These are phyloP conservation scores for Calocera cornea DNA, from an alignment of 768 basidiomycete species.

Conservation along the genomic window DNA sequence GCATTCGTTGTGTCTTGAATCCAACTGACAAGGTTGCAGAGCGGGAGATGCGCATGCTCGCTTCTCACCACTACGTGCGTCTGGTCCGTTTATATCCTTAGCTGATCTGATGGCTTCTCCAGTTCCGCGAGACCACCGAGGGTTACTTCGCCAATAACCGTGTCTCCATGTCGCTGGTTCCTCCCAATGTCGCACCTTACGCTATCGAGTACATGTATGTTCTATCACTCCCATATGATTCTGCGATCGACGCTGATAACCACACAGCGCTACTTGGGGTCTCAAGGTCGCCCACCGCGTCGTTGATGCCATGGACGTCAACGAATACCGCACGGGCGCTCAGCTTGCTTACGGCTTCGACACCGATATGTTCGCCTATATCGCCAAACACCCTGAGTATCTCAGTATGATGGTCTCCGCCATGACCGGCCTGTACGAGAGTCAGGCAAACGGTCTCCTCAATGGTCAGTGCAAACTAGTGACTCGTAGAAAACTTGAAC, in stretches of 20 bases:
- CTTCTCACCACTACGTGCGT: neutral
- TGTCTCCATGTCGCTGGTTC: neutral
- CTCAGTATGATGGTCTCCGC: neutral
- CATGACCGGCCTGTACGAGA: neutral
- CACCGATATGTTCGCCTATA: neutral
- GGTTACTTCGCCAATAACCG: slow-evolving; percentile 1
- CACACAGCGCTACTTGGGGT: neutral
- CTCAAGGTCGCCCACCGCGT: neutral
- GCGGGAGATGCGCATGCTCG: neutral
- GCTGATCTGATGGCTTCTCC: neutral
- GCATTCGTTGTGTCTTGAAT: neutral
- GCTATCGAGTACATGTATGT: neutral
- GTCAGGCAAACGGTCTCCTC: neutral
- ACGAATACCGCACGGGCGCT: neutral
- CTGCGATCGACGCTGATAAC: neutral
- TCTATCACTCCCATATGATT: neutral
- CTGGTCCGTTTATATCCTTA: neutral
- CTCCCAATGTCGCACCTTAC: neutral
- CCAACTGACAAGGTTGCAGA: neutral
- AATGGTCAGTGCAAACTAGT: neutral
- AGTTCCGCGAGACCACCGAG: neutral
- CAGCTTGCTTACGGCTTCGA: neutral
- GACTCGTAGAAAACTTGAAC: neutral
- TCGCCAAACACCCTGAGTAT: neutral
- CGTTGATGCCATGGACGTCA: neutral